These are phyloP conservation scores for Hypoxylon sp. DNA, from an alignment of 2,329 filamentous ascomycete genomes.

Conservation along the genomic window DNA sequence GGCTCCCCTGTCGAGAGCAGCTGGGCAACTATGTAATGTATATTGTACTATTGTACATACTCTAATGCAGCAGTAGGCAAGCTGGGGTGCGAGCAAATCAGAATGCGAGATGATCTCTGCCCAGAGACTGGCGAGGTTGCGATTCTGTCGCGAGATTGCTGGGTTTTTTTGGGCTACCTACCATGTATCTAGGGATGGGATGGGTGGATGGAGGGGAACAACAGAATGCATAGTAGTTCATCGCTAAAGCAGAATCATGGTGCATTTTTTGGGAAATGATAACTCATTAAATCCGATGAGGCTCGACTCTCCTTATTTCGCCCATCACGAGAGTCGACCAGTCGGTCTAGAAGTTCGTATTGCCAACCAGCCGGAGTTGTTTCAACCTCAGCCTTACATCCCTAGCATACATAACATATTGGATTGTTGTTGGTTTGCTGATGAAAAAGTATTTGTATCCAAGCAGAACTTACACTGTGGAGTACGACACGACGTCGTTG, in stretches of 20 bases:
- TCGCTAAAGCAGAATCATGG: too few species aligned
- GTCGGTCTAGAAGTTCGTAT: constrained; percentile 20
- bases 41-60: too few species aligned
- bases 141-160: too few species aligned
- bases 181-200: too few species aligned
- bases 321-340: constrained; percentile 11
- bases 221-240: too few species aligned
- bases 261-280: constrained; percentile 3
- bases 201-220: too few species aligned
- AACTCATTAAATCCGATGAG: constrained; percentile 13
- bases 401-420: too few species aligned
- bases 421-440: too few species aligned
- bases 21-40: constrained; percentile 34
- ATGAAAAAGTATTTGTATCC: constrained; percentile 8
- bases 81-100: constrained; percentile 18
- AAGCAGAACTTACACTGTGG: constrained; percentile 21
- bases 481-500: constrained; percentile 15
- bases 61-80: too few species aligned
- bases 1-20: constrained; percentile 20
- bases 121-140: neutral
- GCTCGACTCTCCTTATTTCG: constrained; percentile 18
- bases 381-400: constrained; percentile 34
- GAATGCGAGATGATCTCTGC: constrained; percentile 3
- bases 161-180: too few species aligned
- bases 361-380: constrained; percentile 12